Evolutionary conservation across 139 green algal genomes (phyloP).

Genomic region (Zygnema cylindricum): DNA sequence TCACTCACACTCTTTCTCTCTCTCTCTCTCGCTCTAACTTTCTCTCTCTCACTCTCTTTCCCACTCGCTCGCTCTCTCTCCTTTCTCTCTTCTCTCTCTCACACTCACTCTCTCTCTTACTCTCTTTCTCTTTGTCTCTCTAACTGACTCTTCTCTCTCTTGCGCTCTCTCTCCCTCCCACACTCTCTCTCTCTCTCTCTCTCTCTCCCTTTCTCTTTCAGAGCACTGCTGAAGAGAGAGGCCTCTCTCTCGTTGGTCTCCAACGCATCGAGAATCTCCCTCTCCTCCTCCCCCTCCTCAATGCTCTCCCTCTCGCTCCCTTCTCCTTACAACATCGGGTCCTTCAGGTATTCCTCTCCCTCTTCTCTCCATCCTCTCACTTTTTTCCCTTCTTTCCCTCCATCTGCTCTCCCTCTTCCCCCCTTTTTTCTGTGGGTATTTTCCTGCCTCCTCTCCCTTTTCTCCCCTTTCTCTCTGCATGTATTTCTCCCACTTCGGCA

Average conservation of each 20-base stretch:
- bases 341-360: background rate
- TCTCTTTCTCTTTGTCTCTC: background rate
- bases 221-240: background rate
- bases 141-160: background rate
- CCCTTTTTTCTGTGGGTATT: too few relatives aligned
- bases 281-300: conserved; percentile 44
- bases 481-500: too few relatives aligned
- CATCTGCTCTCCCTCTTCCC: too few relatives aligned
- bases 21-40: background rate
- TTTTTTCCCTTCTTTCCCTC: background rate
- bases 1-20: background rate
- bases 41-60: background rate
- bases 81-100: too few relatives aligned
- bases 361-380: background rate
- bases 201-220: background rate
- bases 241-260: background rate
- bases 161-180: background rate
- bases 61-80: background rate
- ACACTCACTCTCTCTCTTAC: background rate
- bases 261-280: conserved; percentile 41
- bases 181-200: background rate
- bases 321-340: background rate
- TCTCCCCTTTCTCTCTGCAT: too few relatives aligned
- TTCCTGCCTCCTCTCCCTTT: too few relatives aligned
- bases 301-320: conserved; percentile 5